Evolutionary conservation across 2,329 filamentous ascomycete genomes (phyloP), one percentile per base, ranked within the genome.

Genomic region (Aspergillus fischeri): DNA sequence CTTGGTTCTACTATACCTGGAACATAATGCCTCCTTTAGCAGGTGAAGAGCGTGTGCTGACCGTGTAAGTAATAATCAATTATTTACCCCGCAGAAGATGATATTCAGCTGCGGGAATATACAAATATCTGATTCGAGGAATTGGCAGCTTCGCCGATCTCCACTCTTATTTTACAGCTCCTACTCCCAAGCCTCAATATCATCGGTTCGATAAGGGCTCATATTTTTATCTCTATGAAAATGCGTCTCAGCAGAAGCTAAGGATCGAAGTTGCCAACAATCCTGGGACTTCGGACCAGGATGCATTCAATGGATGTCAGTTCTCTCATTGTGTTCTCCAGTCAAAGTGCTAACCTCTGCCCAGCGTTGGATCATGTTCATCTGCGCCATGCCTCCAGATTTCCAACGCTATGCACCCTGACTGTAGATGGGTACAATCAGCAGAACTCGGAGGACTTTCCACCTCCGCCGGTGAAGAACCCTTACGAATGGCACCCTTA

Each of bases 151-250:
- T 85, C 66, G 81, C 82, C 57, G 85, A 88, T 67, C 76, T 86
- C 45, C 85, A 87, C 70, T 86, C 85, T 68, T 86, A 83, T 71
- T 85, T 87, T 70, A 78, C 79, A 59, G 74, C 80, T 17, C 85
- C 85, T 3, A 75, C 75, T 3, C 75, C 79, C 41, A 82, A 78
- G 56, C 83, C 85, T 45, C 71, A 76, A 38, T 81, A 86, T 63
- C 83, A 87, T 68, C 83, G 85, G 51, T 87, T 88, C 71, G 83
- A 85, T 64, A 86, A 84, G 65, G 78, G 81, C 59, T 86, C 83
- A 50, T 87, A 88, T 72, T 75, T 87, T 60, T 88, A 87, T 70
- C 72, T 88, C 53, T 86, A 85, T 70, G 79, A 85, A 70, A 82
- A 84, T 65, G 75, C 80, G 9, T 75, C 76, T 51, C 77, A 80